Conservation (phyloP, 495 filamentous ascomycete species). For the Glutinoglossum americanum region DNA sequence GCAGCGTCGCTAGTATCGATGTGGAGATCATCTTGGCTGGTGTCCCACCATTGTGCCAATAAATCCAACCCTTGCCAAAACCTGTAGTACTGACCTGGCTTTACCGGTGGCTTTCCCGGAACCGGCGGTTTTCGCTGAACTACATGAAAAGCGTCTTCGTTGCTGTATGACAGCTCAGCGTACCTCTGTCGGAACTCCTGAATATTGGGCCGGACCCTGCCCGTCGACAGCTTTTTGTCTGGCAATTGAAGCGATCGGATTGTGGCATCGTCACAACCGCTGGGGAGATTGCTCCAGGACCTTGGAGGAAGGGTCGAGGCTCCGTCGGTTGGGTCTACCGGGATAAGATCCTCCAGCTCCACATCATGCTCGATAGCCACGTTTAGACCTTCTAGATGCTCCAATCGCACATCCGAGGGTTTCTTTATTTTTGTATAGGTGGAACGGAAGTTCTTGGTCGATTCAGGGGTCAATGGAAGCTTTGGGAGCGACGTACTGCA, state of each 20-base stretch:
- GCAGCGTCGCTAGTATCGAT: constrained; percentile 4
- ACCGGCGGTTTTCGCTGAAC: constrained; percentile 23
- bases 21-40: constrained; percentile 30
- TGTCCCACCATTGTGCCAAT: constrained; percentile 44
- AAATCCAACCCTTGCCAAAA: constrained; percentile 37
- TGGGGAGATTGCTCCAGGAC: constrained; percentile 18
- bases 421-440: constrained; percentile 28
- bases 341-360: constrained; percentile 24
- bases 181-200: background rate
- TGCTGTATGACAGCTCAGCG: constrained; percentile 30
- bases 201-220: background rate
- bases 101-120: constrained; percentile 21
- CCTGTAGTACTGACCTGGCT: constrained; percentile 32
- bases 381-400: constrained; percentile 32
- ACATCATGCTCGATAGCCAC: constrained; percentile 23
- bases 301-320: constrained; percentile 22
- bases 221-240: background rate
- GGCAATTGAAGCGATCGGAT: constrained; percentile 9
- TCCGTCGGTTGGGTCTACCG: constrained; percentile 11
- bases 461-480: constrained; percentile 7
- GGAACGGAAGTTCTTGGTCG: constrained; percentile 17
- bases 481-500: constrained; percentile 17
- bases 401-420: constrained; percentile 27
- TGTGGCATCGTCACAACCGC: constrained; percentile 25
- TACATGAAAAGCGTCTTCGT: constrained; percentile 33